Evolutionary conservation across 2,329 filamentous ascomycete species (phyloP).

Genomic region (Paecilomyces formosus): DNA sequence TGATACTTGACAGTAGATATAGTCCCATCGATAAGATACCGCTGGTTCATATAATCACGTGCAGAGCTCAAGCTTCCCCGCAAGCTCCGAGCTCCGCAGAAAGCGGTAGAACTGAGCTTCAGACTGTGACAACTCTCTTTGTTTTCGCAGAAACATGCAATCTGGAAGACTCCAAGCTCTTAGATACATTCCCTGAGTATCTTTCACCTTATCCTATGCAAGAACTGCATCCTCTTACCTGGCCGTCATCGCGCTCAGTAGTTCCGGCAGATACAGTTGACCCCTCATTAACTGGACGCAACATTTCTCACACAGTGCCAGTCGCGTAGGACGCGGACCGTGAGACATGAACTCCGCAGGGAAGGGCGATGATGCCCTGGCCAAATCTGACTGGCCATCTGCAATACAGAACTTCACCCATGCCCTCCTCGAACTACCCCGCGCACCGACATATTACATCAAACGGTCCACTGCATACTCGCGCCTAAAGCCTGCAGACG

Average conservation of each 20-base stretch:
- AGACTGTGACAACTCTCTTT: neutral
- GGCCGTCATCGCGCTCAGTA: neutral
- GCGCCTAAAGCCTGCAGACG: constrained; percentile 47
- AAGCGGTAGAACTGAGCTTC: neutral
- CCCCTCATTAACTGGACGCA: neutral
- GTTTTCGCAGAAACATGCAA: neutral
- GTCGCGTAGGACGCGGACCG: neutral
- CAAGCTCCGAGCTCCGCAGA: neutral
- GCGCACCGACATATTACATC: constrained; percentile 71
- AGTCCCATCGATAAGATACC: neutral
- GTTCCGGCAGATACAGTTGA: neutral
- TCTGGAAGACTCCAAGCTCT: neutral
- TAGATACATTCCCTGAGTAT: neutral
- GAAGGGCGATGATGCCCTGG: constrained; percentile 55
- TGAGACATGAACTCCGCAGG: constrained; percentile 44
- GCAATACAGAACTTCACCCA: constrained; percentile 62
- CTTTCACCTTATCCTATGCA: neutral
- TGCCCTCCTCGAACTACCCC: constrained; percentile 55
- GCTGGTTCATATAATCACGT: neutral
- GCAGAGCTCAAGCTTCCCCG: neutral
- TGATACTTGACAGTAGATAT: neutral
- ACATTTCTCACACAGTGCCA: neutral
- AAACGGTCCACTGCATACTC: constrained; percentile 74
- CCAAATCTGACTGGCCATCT: constrained; percentile 54
- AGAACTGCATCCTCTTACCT: neutral